A percentile compares a stretch with the other conserved stretches of the same genome.
Evolutionary conservation across 2,329 filamentous ascomycete genomes (phyloP).

Genomic region (Xylariales sp.): DNA sequence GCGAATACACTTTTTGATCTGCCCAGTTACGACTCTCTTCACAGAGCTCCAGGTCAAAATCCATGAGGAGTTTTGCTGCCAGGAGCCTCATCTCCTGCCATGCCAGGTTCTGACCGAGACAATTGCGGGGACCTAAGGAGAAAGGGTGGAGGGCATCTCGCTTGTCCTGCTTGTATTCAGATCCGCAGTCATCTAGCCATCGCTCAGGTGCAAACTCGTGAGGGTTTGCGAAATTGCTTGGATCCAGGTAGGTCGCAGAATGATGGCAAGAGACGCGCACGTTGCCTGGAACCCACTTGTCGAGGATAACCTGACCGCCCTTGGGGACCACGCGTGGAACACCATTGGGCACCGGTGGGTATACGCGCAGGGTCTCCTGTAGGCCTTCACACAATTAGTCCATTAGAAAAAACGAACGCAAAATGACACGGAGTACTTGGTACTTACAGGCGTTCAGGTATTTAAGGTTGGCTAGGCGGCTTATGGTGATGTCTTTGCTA

Average conservation of each 20-base stretch:
- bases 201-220: constrained; percentile 16
- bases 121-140: constrained; percentile 15
- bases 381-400: constrained; percentile 5
- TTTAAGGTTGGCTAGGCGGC: background rate
- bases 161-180: constrained; percentile 14
- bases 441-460: constrained; percentile 6
- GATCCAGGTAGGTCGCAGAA: constrained; percentile 7
- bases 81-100: constrained; percentile 4
- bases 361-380: constrained; percentile 12
- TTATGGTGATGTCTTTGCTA: background rate
- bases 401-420: background rate
- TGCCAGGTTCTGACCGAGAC: constrained; percentile 11
- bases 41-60: constrained; percentile 1
- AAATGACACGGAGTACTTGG: no score
- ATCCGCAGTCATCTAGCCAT: constrained; percentile 16
- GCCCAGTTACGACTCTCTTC: constrained; percentile 1
- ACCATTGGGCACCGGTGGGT: constrained; percentile 11
- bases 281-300: constrained; percentile 9
- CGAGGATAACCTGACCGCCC: constrained; percentile 8
- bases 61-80: background rate
- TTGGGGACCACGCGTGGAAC: constrained; percentile 10
- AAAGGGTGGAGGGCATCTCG: constrained; percentile 16
- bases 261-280: constrained; percentile 13
- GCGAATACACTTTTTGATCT: constrained; percentile 2
- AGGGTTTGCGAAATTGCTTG: constrained; percentile 11